phyloP scores from a whole-genome alignment of 2,329 filamentous ascomycete species.

The Trichoderma sp. region DNA sequence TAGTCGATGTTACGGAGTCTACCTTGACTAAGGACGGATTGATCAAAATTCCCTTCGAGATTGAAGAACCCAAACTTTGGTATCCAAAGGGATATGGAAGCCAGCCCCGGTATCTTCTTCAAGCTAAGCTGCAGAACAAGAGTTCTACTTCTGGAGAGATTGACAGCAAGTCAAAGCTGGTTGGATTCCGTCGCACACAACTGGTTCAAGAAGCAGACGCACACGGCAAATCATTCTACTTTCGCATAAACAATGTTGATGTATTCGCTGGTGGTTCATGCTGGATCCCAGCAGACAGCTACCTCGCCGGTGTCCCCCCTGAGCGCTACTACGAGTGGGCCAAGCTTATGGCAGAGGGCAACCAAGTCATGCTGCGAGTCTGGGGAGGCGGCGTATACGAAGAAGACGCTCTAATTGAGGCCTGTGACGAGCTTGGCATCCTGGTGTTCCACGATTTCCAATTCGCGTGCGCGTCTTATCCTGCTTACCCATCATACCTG shows the following conservation, averaged over 20 bases:
- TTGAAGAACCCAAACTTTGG: slow-evolving; percentile 41
- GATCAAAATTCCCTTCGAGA: slow-evolving; percentile 40
- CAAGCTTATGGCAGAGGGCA: slow-evolving; percentile 63
- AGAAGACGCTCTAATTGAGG: slow-evolving; percentile 64
- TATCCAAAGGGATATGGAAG: slow-evolving; percentile 31
- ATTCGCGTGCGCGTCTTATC: slow-evolving; percentile 70
- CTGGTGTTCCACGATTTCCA: slow-evolving; percentile 76
- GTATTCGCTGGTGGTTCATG: slow-evolving; percentile 76
- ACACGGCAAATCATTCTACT: slow-evolving; percentile 73
- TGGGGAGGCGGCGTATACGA: slow-evolving; percentile 55
- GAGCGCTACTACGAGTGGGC: slow-evolving; percentile 58
- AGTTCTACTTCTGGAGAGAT: not conserved
- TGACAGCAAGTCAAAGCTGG: slow-evolving; percentile 50
- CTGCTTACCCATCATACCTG: slow-evolving; percentile 62
- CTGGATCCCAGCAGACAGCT: slow-evolving; percentile 80
- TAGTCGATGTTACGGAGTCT: not conserved
- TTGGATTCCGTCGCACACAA: slow-evolving; percentile 65
- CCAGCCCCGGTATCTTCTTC: slow-evolving; percentile 24
- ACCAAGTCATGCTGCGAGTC: slow-evolving; percentile 37
- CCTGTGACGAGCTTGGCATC: slow-evolving; percentile 69
- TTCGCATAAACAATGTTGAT: slow-evolving; percentile 71
- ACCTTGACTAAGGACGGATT: not conserved
- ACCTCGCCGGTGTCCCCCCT: slow-evolving; percentile 67
- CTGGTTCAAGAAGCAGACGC: slow-evolving; percentile 60
- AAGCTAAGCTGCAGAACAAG: slow-evolving; percentile 8